A percentile compares a stretch with the other conserved stretches of the same genome.
These are phyloP conservation scores for Eucommia ulmoides DNA, from an alignment of 257 asterid genomes.

Conservation along the genomic window DNA sequence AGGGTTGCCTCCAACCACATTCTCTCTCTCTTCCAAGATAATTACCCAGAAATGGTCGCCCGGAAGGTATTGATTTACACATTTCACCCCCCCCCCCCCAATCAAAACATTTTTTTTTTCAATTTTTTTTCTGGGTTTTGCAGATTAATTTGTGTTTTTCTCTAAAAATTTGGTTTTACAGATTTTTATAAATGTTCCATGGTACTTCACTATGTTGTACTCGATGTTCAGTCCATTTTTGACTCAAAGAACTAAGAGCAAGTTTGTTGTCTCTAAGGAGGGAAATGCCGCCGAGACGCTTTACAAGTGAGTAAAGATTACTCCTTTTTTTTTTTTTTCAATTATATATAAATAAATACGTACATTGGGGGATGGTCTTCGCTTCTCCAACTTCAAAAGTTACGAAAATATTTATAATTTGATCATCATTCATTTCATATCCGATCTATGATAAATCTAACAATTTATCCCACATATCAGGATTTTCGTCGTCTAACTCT, in stretches of 20 bases:
- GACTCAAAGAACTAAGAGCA: slow-evolving; percentile 91
- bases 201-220: slow-evolving; percentile 89
- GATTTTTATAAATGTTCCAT: slow-evolving; percentile 86
- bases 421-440: too few species aligned
- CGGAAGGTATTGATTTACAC: slow-evolving; percentile 37
- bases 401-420: too few species aligned
- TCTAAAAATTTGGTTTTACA: slow-evolving; percentile 8
- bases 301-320: slow-evolving; percentile 45
- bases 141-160: not conserved
- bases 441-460: too few species aligned
- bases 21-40: slow-evolving; percentile 74
- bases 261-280: slow-evolving; percentile 87
- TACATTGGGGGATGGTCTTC: too few species aligned
- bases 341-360: too few species aligned
- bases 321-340: not conserved
- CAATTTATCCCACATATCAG: too few species aligned
- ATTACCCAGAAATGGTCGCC: slow-evolving; percentile 94
- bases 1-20: slow-evolving; percentile 79
- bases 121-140: not conserved
- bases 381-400: too few species aligned
- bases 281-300: slow-evolving; percentile 81
- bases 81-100: too few species aligned
- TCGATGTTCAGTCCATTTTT: slow-evolving; percentile 90
- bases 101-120: not conserved
- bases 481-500: too few species aligned